Evolutionary conservation across 129 eudicot genomes (phyloP).

Genomic region (Saposhnikovia divaricata): DNA sequence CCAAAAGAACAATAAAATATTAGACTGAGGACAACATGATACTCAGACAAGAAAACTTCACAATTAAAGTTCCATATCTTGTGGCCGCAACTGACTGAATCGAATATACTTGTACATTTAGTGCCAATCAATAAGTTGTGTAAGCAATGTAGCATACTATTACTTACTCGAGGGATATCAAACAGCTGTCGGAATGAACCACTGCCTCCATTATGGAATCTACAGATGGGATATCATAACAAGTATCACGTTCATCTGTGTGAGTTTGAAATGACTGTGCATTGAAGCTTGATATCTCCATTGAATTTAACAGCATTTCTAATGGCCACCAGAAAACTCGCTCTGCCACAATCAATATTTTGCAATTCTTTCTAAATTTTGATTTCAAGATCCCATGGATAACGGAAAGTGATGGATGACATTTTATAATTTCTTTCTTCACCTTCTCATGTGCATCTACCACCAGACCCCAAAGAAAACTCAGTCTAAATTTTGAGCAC

Average conservation of each 20-base stretch:
- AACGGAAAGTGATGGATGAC: conserved; percentile 34
- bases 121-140: background rate
- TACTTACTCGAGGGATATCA: conserved; percentile 34
- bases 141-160: background rate
- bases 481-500: conserved; percentile 21
- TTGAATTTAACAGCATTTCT: conserved; percentile 30
- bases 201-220: conserved; percentile 9
- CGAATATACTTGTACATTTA: background rate
- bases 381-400: conserved; percentile 28
- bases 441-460: conserved; percentile 23
- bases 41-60: background rate
- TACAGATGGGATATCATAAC: conserved; percentile 1
- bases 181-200: conserved; percentile 23
- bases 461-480: conserved; percentile 17
- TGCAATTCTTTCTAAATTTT: conserved; percentile 1
- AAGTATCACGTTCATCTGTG: conserved; percentile 6
- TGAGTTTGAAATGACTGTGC: conserved; percentile 9
- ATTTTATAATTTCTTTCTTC: conserved; percentile 21
- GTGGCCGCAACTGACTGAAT: background rate
- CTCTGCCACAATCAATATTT: conserved; percentile 37
- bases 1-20: background rate
- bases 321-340: conserved; percentile 34
- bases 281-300: conserved; percentile 24
- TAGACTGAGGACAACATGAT: background rate
- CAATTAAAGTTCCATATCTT: background rate